A percentile compares a stretch with the other conserved stretches of the same genome.
phyloP scores from a whole-genome alignment of 192 early-diverging fungal genomes.

The Lunasporangiospora selenospora region DNA sequence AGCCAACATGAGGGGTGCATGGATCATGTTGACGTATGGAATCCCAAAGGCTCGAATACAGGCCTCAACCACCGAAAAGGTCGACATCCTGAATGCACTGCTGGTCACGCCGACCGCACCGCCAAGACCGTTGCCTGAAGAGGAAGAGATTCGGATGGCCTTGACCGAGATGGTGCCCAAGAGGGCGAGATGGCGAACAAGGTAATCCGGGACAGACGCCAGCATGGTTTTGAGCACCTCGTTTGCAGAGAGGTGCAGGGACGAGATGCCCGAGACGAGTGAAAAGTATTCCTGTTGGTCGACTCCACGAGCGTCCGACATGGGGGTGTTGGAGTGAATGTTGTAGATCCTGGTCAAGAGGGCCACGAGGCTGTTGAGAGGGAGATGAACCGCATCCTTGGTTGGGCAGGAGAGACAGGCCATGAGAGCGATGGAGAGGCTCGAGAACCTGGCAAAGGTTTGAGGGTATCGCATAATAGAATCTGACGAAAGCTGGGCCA shows the following conservation, averaged over 20 bases:
- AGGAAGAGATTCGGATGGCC: conserved; percentile 33
- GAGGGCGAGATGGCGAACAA: conserved; percentile 38
- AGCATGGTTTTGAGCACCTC: conserved; percentile 52
- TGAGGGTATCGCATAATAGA: conserved; percentile 16
- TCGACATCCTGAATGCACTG: conserved; percentile 44
- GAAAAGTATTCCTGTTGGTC: conserved; percentile 57
- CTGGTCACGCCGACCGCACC: too few relatives aligned
- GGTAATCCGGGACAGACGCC: conserved; percentile 30
- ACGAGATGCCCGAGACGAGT: conserved; percentile 53
- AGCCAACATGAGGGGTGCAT: conserved; percentile 46
- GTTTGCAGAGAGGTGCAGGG: conserved; percentile 48
- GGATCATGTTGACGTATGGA: conserved; percentile 50
- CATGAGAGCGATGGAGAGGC: conserved; percentile 16
- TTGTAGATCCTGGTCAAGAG: conserved; percentile 56
- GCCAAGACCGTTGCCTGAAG: too few relatives aligned
- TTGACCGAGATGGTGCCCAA: conserved; percentile 37
- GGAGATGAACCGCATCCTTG: conserved; percentile 50
- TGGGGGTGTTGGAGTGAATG: conserved; percentile 44
- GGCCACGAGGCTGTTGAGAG: conserved; percentile 56
- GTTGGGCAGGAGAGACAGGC: conserved; percentile 49
- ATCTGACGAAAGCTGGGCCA: conserved; percentile 51
- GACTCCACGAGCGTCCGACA: conserved; percentile 37
- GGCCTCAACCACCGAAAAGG: conserved; percentile 48
- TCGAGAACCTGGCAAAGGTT: conserved; percentile 21
- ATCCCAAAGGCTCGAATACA: conserved; percentile 57